A percentile compares a stretch with the other conserved stretches of the same genome.
Conservation (phyloP, 1,284 basidiomycete species). For the Rhodotorula sp. region DNA sequence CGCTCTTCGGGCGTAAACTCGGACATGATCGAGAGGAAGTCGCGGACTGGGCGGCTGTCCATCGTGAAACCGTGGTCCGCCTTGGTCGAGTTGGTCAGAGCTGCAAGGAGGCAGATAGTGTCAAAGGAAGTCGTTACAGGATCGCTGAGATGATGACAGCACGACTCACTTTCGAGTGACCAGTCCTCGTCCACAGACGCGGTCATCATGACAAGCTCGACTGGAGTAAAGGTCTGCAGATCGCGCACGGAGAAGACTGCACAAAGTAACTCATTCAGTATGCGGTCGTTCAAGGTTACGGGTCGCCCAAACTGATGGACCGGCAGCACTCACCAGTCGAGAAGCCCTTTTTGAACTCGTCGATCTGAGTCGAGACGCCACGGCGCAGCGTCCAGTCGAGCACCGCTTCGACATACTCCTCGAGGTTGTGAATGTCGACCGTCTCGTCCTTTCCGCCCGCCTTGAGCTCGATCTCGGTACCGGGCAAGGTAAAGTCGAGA, state of each 20-base stretch:
- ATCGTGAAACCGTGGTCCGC: constrained; percentile 98
- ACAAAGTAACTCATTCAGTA: constrained; percentile 50
- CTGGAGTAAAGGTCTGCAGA: constrained; percentile 85
- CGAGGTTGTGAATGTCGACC: constrained; percentile 81
- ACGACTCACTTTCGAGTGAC: constrained; percentile 74
- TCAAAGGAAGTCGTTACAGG: neutral
- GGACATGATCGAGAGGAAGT: constrained; percentile 82
- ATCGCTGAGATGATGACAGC: neutral
- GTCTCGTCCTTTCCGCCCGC: constrained; percentile 70
- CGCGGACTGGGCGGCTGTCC: constrained; percentile 84
- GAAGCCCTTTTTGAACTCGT: constrained; percentile 51
- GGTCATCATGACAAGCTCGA: constrained; percentile 90
- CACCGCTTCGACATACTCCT: constrained; percentile 75
- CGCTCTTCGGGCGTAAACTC: constrained; percentile 71
- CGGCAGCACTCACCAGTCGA: constrained; percentile 28
- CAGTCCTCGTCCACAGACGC: constrained; percentile 95
- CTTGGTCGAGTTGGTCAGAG: constrained; percentile 85
- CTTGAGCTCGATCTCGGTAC: constrained; percentile 80
- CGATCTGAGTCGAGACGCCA: constrained; percentile 46
- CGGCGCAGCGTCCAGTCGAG: constrained; percentile 48
- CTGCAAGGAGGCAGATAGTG: constrained; percentile 52
- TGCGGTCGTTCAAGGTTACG: constrained; percentile 54
- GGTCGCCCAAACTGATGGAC: too few relatives aligned
- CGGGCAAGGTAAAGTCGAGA: constrained; percentile 94
- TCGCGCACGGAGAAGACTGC: constrained; percentile 91